Conservation (phyloP, 164 flowering plant species). For the Umbellularia californica region DNA sequence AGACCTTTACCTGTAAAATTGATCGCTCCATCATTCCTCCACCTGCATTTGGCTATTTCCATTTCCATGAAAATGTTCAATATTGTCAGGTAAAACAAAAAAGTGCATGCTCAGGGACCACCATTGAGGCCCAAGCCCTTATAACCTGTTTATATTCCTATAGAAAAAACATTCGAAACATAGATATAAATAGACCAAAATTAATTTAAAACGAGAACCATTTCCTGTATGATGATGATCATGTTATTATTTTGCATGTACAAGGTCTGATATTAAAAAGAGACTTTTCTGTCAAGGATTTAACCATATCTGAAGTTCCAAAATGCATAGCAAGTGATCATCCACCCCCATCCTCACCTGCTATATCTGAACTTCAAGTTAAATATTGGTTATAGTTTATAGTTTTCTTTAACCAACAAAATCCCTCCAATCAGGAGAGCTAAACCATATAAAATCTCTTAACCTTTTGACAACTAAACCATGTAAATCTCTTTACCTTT, state of each 20-base stretch:
- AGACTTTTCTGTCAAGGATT: constrained; percentile 23
- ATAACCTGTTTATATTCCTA: no score
- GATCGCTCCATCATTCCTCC: no score
- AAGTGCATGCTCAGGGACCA: no score
- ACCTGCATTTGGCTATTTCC: no score
- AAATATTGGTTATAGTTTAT: constrained; percentile 2
- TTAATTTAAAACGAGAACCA: neutral
- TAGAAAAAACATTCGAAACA: no score
- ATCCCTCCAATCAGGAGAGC: neutral
- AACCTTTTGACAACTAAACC: constrained; percentile 26
- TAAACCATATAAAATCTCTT: constrained; percentile 1
- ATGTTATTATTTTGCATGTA: constrained; percentile 8
- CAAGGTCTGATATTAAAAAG: neutral
- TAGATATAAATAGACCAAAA: no score
- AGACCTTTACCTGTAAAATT: no score
- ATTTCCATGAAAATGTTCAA: no score
- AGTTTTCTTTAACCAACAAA: constrained; percentile 1
- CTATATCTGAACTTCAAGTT: constrained; percentile 43
- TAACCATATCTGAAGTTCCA: constrained; percentile 32
- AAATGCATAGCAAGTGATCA: constrained; percentile 44
- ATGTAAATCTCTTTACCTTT: constrained; percentile 22
- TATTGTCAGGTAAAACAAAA: no score
- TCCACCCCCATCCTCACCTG: constrained; percentile 22
- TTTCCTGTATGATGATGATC: constrained; percentile 5
- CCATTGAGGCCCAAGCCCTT: no score